phyloP scores from a whole-genome alignment of 2,329 filamentous ascomycete species.

The Dichotomopilus funicola region DNA sequence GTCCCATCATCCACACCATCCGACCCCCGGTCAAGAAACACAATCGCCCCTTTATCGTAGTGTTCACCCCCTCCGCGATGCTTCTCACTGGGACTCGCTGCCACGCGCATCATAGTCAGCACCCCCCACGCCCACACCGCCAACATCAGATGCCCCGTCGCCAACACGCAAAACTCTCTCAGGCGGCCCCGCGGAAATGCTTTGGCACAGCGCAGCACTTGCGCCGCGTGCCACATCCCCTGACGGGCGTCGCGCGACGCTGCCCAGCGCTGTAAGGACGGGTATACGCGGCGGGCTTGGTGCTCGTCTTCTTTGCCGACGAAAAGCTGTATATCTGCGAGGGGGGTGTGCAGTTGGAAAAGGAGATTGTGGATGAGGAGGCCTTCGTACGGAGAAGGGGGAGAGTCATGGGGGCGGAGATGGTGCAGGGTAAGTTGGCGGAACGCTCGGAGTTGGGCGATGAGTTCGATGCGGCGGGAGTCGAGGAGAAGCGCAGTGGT shows the following conservation, averaged over 20 bases:
- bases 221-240: conserved; percentile 62
- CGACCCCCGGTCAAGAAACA: neutral
- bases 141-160: conserved; percentile 61
- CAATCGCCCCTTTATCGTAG: too few species aligned
- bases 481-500: conserved; percentile 37
- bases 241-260: conserved; percentile 49
- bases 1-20: conserved; percentile 49
- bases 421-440: conserved; percentile 37
- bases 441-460: conserved; percentile 47
- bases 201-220: conserved; percentile 56
- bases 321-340: conserved; percentile 61
- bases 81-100: conserved; percentile 17
- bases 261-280: conserved; percentile 53
- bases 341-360: conserved; percentile 57
- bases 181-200: conserved; percentile 46
- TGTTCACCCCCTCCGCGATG: neutral
- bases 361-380: conserved; percentile 49
- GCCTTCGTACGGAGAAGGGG: conserved; percentile 29
- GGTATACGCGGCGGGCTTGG: conserved; percentile 54
- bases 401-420: conserved; percentile 25
- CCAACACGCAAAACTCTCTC: conserved; percentile 61
- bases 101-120: conserved; percentile 32
- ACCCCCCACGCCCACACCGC: conserved; percentile 66
- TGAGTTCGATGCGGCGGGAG: conserved; percentile 57
- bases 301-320: conserved; percentile 62